Evolutionary conservation across 176 grass and related monocot genomes (phyloP).

Genomic region (Musa troglodytarum): DNA sequence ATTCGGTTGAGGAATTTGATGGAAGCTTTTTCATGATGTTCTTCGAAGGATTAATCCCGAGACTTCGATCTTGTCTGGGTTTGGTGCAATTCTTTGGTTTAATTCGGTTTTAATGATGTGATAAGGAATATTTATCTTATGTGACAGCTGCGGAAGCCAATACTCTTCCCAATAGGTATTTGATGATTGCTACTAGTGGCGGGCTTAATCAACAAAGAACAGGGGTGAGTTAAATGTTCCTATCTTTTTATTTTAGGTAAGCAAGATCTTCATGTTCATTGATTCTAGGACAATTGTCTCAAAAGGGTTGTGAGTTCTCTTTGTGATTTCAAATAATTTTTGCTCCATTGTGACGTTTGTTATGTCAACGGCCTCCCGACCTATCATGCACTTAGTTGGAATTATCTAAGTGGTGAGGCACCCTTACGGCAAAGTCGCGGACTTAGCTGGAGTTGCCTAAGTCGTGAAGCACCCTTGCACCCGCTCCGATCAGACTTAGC

Average conservation of each 20-base stretch:
- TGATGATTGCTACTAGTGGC: conserved; percentile 94
- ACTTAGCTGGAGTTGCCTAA: too few species aligned
- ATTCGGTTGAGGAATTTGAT: background rate
- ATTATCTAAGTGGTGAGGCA: too few species aligned
- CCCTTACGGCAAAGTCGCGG: too few species aligned
- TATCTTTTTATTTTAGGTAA: background rate
- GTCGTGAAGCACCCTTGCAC: too few species aligned
- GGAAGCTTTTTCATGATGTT: background rate
- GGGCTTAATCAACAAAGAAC: conserved; percentile 95
- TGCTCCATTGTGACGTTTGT: background rate
- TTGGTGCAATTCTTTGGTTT: background rate
- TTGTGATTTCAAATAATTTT: background rate
- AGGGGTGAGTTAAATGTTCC: conserved; percentile 54
- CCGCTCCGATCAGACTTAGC: too few species aligned
- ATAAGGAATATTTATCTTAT: background rate
- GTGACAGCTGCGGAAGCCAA: conserved; percentile 37
- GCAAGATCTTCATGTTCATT: background rate
- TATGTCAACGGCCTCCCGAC: background rate
- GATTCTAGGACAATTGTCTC: background rate
- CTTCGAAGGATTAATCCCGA: too few species aligned
- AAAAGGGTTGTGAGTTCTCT: background rate
- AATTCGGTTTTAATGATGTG: background rate
- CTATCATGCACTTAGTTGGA: too few species aligned
- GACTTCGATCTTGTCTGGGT: too few species aligned
- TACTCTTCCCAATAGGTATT: conserved; percentile 53